Percentiles rank a stretch among this genome's conserved stretches.
These are phyloP conservation scores for Acer yangbiense DNA, from an alignment of 345 rosid genomes.

Conservation along the genomic window DNA sequence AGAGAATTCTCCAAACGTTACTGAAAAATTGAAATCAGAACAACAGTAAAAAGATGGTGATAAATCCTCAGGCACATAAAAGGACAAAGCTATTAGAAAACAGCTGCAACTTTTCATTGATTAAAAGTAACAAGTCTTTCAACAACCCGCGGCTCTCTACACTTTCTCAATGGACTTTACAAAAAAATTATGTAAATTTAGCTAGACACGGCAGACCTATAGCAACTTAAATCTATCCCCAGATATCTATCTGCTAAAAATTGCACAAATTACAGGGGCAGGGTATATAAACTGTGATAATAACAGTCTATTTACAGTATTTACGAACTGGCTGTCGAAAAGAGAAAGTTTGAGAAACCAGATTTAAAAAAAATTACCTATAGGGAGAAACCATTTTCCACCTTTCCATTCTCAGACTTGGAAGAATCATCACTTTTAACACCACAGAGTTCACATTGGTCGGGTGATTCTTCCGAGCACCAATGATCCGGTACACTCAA, in stretches of 20 bases:
- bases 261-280: slow-evolving; percentile 51
- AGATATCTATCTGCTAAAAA: slow-evolving; percentile 60
- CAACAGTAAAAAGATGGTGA: not conserved
- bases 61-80: not conserved
- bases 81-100: not conserved
- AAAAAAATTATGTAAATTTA: slow-evolving; percentile 26
- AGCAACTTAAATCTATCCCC: slow-evolving; percentile 40
- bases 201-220: slow-evolving; percentile 23
- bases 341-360: slow-evolving; percentile 9
- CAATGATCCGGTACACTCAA: slow-evolving; percentile 88
- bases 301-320: slow-evolving; percentile 32
- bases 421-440: slow-evolving; percentile 27
- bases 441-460: slow-evolving; percentile 47
- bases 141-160: slow-evolving; percentile 32
- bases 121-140: slow-evolving; percentile 14
- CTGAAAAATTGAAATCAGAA: not conserved
- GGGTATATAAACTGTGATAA: slow-evolving; percentile 25
- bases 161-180: slow-evolving; percentile 37
- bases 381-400: slow-evolving; percentile 14
- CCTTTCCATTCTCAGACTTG: slow-evolving; percentile 14
- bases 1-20: not conserved
- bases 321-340: slow-evolving; percentile 4
- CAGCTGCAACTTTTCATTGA: slow-evolving; percentile 27
- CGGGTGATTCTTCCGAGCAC: slow-evolving; percentile 54
- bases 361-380: not conserved